phyloP scores from a whole-genome alignment of 345 rosid species.

The Citrus unshiu region DNA sequence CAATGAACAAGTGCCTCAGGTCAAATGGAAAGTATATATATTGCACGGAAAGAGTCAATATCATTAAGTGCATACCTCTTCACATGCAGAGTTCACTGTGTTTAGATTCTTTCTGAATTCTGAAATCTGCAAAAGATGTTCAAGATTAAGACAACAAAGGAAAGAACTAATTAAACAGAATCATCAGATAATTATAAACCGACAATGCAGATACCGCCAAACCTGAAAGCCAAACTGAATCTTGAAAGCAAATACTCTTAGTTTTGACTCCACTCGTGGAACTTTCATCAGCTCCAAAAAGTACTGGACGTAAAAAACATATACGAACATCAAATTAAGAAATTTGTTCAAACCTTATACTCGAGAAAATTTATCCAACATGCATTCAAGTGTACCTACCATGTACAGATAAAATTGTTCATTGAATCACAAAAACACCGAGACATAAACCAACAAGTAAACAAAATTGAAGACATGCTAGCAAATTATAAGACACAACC shows the following conservation, averaged over 20 bases:
- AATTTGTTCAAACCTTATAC: not conserved
- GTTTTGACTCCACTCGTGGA: constrained; percentile 95
- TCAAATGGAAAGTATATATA: constrained; percentile 12
- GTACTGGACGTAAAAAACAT: constrained; percentile 47
- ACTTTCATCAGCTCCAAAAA: constrained; percentile 97
- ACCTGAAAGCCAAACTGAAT: constrained; percentile 94
- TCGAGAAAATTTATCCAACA: constrained; percentile 1
- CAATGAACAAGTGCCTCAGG: not conserved
- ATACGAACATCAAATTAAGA: not conserved
- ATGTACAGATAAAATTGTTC: not conserved
- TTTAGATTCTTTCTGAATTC: constrained; percentile 87
- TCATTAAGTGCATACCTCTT: constrained; percentile 56
- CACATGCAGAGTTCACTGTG: constrained; percentile 85
- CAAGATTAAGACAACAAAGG: constrained; percentile 12
- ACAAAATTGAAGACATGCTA: not conserved
- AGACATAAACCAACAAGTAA: not conserved
- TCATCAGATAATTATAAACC: constrained; percentile 18
- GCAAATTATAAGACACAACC: not conserved
- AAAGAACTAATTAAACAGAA: constrained; percentile 13
- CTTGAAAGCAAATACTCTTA: constrained; percentile 95
- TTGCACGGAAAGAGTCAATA: constrained; percentile 11
- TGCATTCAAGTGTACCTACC: not conserved
- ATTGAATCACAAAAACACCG: not conserved
- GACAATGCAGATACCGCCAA: constrained; percentile 47
- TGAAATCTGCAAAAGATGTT: constrained; percentile 45